A percentile compares a stretch with the other conserved stretches of the same genome.
Evolutionary conservation across 192 early-diverging fungal species (phyloP).

Genomic region (Backusella australiensis): DNA sequence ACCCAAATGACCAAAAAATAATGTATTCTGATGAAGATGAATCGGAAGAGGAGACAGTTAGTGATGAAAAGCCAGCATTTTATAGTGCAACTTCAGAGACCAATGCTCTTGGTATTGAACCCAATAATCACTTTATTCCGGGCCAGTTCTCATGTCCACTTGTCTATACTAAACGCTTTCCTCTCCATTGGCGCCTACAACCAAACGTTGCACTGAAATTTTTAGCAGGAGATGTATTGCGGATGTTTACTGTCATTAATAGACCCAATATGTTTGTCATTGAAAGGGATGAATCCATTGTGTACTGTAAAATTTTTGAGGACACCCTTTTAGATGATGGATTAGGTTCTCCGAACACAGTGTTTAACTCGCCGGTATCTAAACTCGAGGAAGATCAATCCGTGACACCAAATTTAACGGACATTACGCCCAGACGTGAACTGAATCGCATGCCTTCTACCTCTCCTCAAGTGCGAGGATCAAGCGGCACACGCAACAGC

Average conservation of each 20-base stretch:
- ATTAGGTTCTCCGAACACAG: background rate
- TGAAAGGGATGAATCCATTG: conserved; percentile 51
- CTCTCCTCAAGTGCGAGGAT: background rate
- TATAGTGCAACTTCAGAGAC: background rate
- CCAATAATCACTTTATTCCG: conserved; percentile 31
- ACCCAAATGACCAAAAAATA: conserved; percentile 29
- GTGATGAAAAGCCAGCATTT: conserved; percentile 6
- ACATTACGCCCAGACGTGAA: background rate
- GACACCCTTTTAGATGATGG: background rate
- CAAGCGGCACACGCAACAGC: background rate
- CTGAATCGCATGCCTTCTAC: background rate
- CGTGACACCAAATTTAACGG: background rate
- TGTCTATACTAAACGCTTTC: conserved; percentile 59
- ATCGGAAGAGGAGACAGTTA: conserved; percentile 35
- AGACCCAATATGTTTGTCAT: conserved; percentile 71
- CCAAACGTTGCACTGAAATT: conserved; percentile 62
- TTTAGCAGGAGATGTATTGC: conserved; percentile 49
- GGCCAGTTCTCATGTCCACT: conserved; percentile 72
- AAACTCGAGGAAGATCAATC: background rate
- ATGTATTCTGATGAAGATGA: conserved; percentile 53
- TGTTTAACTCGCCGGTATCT: background rate
- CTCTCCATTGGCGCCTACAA: conserved; percentile 71
- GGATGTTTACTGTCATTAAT: conserved; percentile 64
- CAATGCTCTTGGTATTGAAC: background rate
- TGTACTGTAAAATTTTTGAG: conserved; percentile 52